Evolutionary conservation across 2,329 filamentous ascomycete species (phyloP).

Genomic region (Zarea fungicola): DNA sequence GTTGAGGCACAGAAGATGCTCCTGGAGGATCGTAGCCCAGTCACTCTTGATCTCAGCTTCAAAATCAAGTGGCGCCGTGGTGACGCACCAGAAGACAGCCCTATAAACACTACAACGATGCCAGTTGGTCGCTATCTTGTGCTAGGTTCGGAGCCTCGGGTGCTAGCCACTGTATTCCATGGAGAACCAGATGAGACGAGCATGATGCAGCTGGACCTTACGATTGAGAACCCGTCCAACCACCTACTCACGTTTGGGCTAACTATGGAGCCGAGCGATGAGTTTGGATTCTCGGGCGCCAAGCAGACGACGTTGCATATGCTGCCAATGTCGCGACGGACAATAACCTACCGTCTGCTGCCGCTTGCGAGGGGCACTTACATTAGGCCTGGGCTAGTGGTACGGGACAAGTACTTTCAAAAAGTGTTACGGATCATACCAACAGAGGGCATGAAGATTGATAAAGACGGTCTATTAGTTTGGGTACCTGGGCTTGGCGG

Average conservation of each 20-base stretch:
- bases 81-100: conserved; percentile 23
- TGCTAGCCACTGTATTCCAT: conserved; percentile 58
- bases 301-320: conserved; percentile 78
- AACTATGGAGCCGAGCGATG: conserved; percentile 84
- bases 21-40: conserved; percentile 75
- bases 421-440: conserved; percentile 79
- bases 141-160: conserved; percentile 79
- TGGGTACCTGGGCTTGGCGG: conserved; percentile 46
- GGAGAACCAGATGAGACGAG: conserved; percentile 26
- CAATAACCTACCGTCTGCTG: conserved; percentile 68
- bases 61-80: conserved; percentile 71
- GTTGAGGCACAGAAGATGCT: conserved; percentile 69
- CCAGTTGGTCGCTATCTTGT: conserved; percentile 75
- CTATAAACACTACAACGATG: conserved; percentile 60
- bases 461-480: conserved; percentile 58
- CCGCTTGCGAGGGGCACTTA: conserved; percentile 62
- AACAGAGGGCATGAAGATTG: conserved; percentile 64
- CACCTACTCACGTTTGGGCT: conserved; percentile 94
- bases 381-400: conserved; percentile 67
- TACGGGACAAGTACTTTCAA: conserved; percentile 88
- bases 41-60: conserved; percentile 69
- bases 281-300: conserved; percentile 87
- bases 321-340: conserved; percentile 72
- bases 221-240: conserved; percentile 87
- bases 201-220: conserved; percentile 48